Conservation (phyloP, 176 grass and related monocot genomes). For the Puccinellia tenuiflora region DNA sequence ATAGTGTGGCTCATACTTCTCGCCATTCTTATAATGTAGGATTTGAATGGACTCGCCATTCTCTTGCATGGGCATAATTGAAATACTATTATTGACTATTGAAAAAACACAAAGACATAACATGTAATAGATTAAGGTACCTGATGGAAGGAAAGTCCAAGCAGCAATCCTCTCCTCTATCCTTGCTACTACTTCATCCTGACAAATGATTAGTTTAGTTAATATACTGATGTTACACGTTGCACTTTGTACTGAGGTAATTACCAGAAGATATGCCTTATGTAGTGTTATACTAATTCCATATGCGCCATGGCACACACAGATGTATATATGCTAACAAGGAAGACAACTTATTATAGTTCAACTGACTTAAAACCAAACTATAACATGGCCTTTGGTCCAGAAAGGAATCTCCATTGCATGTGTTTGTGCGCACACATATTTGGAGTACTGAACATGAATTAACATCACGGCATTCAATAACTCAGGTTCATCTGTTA, state of each 20-base stretch:
- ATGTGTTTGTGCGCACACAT: neutral
- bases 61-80: slow-evolving; percentile 35
- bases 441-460: neutral
- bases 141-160: slow-evolving; percentile 87
- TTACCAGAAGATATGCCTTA: neutral
- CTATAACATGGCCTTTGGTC: neutral
- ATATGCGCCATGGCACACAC: neutral
- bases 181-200: slow-evolving; percentile 70
- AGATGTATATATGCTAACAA: neutral
- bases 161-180: slow-evolving; percentile 78
- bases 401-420: neutral
- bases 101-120: slow-evolving; percentile 2
- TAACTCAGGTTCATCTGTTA: neutral
- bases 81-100: slow-evolving; percentile 8
- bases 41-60: slow-evolving; percentile 87
- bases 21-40: slow-evolving; percentile 72
- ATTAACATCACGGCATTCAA: neutral
- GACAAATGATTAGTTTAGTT: slow-evolving; percentile 24
- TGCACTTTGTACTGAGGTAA: neutral
- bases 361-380: neutral
- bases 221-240: neutral
- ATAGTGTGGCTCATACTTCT: slow-evolving; percentile 88
- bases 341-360: neutral
- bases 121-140: slow-evolving; percentile 15
- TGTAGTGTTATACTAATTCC: neutral